Conservation (phyloP, 257 asterid genomes). For the Craterostigma plantagineum region DNA sequence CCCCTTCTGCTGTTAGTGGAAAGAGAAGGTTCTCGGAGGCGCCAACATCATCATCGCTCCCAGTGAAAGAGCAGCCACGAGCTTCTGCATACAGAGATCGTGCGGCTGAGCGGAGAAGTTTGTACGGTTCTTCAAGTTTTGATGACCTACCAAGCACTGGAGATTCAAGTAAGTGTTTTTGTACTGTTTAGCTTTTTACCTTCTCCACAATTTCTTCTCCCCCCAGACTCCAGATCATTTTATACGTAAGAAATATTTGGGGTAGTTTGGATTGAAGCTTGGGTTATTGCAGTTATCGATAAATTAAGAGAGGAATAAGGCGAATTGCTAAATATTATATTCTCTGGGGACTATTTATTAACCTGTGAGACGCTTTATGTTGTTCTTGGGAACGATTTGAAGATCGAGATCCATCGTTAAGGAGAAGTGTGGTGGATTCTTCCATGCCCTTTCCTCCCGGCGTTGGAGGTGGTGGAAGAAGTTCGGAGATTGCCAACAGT, state of each 20-base stretch:
- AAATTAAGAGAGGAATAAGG: constrained; percentile 29
- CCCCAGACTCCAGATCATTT: constrained; percentile 6
- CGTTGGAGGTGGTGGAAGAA: constrained; percentile 94
- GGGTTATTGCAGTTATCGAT: no score
- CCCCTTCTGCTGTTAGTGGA: constrained; percentile 46
- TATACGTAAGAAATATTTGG: no score
- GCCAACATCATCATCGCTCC: constrained; percentile 35
- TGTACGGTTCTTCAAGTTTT: constrained; percentile 68
- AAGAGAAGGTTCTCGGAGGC: constrained; percentile 90
- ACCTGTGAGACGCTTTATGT: constrained; percentile 62
- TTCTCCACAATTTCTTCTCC: constrained; percentile 1
- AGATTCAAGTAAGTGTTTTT: constrained; percentile 73
- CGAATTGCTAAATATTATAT: constrained; percentile 31
- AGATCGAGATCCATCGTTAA: constrained; percentile 62
- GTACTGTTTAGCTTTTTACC: constrained; percentile 8
- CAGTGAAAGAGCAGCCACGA: constrained; percentile 50
- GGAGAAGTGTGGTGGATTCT: constrained; percentile 57
- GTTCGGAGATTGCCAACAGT: constrained; percentile 39
- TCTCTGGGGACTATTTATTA: constrained; percentile 31
- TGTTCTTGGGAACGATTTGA: constrained; percentile 33
- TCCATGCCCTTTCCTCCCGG: constrained; percentile 99
- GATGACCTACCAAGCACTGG: constrained; percentile 42
- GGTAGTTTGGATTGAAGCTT: no score
- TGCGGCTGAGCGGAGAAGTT: constrained; percentile 93
- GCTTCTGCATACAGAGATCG: constrained; percentile 63